Base-by-base conservation (phyloP, 106 monocot genomes). In the Allium fistulosum region DNA sequence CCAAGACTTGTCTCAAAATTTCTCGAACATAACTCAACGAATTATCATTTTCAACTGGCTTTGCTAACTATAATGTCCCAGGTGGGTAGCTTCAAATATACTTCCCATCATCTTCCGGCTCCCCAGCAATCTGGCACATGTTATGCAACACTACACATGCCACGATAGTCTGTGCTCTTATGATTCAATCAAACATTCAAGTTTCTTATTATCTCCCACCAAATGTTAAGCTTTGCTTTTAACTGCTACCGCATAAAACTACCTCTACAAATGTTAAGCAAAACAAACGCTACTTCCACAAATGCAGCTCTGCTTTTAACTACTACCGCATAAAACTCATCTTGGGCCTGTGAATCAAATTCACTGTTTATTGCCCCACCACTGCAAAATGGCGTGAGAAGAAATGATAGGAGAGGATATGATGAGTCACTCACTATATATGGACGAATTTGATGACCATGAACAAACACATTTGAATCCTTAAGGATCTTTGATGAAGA, bases 41-140 rank as follows among this genome's bases (percentile, higher is more conserved):
- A 49, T 69, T 63, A 73, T 88, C 88, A 15, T 52, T 72, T 26
- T 84, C 81, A 48, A 74, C n/a, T 7, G 68, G 49, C 51, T 68
- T 61, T 13, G 79, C 79, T 1, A 58, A 53, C 50, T 84, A 78
- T 11, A 79, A 71, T 26, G n/a, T 76, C 78, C 84, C 84, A 14
- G 73, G 76, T 10, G 88, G 74, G 28, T 88, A 80, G 18, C 80
- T 69, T 84, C 84, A 88, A 62, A 74, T 63, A 61, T 79, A 86
- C 61, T 69, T 82, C 9, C 82, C 78, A 48, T 78, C 87, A 16
- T 78, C 80, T 72, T 83, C 83, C 0, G 75, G 80, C 72, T 87
- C 87, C 12, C 72, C 79, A 0, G 84, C 78, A 16, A 81, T 68
- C 74, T 81, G 84, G 65, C 88, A 88, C 73, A 84, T 79, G 73